These are phyloP conservation scores for Clonostachys sp. DNA, from an alignment of 2,329 filamentous ascomycete species.

Conservation along the genomic window DNA sequence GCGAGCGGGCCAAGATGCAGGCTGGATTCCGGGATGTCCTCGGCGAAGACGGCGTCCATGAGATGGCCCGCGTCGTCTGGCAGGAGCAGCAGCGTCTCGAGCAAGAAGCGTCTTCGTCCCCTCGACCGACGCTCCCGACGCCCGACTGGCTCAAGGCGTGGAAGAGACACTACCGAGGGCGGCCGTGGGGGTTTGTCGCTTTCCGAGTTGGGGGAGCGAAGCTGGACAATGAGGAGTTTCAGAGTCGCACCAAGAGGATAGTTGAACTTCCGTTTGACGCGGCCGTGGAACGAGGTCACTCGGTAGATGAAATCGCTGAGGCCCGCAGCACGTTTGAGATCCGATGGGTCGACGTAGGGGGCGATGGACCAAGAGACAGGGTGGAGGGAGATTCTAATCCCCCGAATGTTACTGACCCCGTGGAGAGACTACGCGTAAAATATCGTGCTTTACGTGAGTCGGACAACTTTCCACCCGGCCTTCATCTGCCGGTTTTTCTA, in stretches of 20 bases:
- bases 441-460: background rate
- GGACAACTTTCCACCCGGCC: background rate
- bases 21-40: conserved; percentile 7
- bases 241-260: background rate
- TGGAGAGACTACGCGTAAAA: background rate
- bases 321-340: background rate
- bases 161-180: conserved; percentile 1
- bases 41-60: conserved; percentile 5
- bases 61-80: conserved; percentile 2
- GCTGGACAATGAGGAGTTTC: background rate
- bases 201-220: conserved; percentile 7
- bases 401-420: background rate
- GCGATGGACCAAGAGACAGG: background rate
- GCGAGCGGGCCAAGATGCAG: conserved; percentile 9
- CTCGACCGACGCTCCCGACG: conserved; percentile 1
- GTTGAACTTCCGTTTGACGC: background rate
- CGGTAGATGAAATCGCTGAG: background rate
- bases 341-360: background rate
- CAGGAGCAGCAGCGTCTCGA: conserved; percentile 1
- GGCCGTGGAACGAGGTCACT: background rate
- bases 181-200: conserved; percentile 7
- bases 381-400: background rate
- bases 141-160: conserved; percentile 6
- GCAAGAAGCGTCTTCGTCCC: background rate
- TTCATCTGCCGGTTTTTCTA: background rate